A percentile compares a stretch with the other conserved stretches of the same genome.
These are phyloP conservation scores for Marvania coccoides DNA, from an alignment of 139 green algal species.

Conservation along the genomic window DNA sequence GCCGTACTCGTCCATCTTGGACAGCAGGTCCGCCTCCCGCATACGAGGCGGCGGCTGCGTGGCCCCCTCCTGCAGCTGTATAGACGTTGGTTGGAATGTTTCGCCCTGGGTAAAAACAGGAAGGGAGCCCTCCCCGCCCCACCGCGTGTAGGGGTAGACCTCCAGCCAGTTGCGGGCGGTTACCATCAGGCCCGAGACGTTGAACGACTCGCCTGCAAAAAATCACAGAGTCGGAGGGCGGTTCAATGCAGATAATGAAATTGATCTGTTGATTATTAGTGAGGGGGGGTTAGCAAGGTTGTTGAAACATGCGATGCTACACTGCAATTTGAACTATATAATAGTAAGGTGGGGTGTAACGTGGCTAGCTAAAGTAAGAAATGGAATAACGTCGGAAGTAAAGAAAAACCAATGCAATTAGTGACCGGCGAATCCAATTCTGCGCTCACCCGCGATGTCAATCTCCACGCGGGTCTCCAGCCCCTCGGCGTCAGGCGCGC, in stretches of 20 bases:
- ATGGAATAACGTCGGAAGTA: too few species aligned
- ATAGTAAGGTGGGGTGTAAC: too few species aligned
- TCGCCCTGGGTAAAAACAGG: constrained; percentile 59
- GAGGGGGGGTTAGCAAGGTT: too few species aligned
- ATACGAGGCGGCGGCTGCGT: constrained; percentile 79
- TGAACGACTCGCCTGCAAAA: constrained; percentile 27
- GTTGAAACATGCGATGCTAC: too few species aligned
- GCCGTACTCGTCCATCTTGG: constrained; percentile 85
- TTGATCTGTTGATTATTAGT: neutral
- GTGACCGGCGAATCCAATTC: too few species aligned
- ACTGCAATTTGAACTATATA: too few species aligned
- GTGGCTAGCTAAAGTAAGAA: too few species aligned
- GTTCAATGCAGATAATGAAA: neutral
- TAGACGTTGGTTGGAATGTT: constrained; percentile 68
- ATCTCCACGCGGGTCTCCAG: constrained; percentile 74
- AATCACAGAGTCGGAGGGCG: too few species aligned
- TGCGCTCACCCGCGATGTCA: constrained; percentile 61
- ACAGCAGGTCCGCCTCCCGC: constrained; percentile 84
- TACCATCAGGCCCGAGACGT: constrained; percentile 81
- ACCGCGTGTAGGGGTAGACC: constrained; percentile 83
- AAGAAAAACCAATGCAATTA: too few species aligned
- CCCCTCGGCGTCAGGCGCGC: constrained; percentile 80
- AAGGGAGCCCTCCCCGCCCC: constrained; percentile 75
- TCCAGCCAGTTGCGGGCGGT: constrained; percentile 91
- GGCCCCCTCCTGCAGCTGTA: constrained; percentile 59